Evolutionary conservation across 305 asterid genomes (phyloP), one percentile per base, ranked within the genome.

Genomic region (Rubia balearica): DNA sequence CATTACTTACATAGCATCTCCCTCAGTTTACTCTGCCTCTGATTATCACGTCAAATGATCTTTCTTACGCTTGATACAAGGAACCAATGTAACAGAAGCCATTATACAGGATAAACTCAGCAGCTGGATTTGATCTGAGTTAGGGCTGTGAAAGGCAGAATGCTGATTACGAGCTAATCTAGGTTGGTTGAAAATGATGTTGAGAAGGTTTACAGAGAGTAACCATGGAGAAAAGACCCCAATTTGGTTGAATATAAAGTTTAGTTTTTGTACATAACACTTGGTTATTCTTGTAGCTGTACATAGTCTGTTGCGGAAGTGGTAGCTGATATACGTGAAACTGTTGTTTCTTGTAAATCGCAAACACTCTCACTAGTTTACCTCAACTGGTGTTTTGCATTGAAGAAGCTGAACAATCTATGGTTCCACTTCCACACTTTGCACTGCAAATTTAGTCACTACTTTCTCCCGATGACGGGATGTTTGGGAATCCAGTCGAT

Each of bases 71-170:
- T 57, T 77, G 33, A 51, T 74, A 69, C 97, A 93, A 91, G 81
- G 83, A 89, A 79, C 92, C 88, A 74, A 83, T 91, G 96, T 96
- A 91, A 85, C 88, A 85, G 81, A 93, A 93, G 80, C 71, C 90
- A 65, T 53, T 87, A 76, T 93, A 93, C 40, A 96, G 97, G 27
- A 91, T 91, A 78, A 93, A 79, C 77, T 86, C 96, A 33, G 88
- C 87, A 67, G 96, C 97, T 83, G 98, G 98, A 69, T 93, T 93
- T 71, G 97, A 93, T 83, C 81, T 93, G 76, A 93, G 98, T 76
- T 93, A 22, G 63, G 53, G 42, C 24, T 16, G 45, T 68, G 76
- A 72, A 75, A 70, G 63, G 56, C 22, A 38, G 61, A 67, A 67
- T 12, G 40, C 41, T 16, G 38, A 27, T 12, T 30, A 7, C 60